Evolutionary conservation across 2,329 filamentous ascomycete genomes (phyloP).

Genomic region (Sporothrix mexicana): DNA sequence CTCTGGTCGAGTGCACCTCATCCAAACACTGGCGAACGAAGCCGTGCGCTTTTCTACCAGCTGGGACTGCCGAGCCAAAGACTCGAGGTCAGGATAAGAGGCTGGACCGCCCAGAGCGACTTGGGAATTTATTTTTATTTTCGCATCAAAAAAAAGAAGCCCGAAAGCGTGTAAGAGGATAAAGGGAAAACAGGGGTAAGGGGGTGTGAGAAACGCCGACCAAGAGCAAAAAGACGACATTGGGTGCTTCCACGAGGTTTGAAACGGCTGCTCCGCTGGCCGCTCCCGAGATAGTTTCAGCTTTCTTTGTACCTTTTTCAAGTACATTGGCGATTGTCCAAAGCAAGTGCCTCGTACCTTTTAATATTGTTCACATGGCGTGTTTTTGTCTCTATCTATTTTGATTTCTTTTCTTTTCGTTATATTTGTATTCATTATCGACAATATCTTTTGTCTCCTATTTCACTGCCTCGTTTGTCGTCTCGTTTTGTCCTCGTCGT

Average conservation of each 20-base stretch:
- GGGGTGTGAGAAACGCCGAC: neutral
- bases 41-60: neutral
- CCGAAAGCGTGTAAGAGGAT: conserved; percentile 18
- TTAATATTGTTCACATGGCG: neutral
- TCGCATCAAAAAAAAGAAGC: conserved; percentile 6
- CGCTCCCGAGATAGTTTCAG: conserved; percentile 34
- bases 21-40: conserved; percentile 12
- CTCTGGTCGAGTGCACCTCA: neutral
- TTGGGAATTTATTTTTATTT: neutral
- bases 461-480: neutral
- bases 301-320: neutral
- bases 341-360: neutral
- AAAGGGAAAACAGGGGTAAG: conserved; percentile 29
- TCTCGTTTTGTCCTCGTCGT: neutral
- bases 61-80: no score
- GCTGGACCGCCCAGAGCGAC: neutral
- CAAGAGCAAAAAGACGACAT: neutral
- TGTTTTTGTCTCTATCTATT: neutral
- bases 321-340: no score
- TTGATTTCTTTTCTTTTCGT: neutral
- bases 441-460: neutral
- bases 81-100: neutral
- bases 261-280: conserved; percentile 34
- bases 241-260: conserved; percentile 24
- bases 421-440: neutral